Conservation (phyloP, 179 eudicot species). For the Carnegiea gigantea region DNA sequence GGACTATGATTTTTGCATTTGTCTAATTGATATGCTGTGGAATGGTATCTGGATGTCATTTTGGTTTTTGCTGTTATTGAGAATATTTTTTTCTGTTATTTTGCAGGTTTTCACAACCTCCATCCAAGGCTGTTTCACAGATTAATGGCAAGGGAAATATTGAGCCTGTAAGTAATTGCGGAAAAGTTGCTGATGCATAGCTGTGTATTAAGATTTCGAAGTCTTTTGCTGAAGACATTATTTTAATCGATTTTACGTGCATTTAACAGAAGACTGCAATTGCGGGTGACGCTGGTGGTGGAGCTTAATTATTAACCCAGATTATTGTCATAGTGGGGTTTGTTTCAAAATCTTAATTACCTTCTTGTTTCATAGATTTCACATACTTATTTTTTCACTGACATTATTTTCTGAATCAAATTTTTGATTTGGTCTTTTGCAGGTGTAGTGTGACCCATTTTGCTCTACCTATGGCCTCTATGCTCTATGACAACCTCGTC, state of each 20-base stretch:
- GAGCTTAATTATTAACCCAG: constrained; percentile 34
- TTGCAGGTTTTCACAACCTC: constrained; percentile 51
- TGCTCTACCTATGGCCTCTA: constrained; percentile 25
- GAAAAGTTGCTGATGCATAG: not conserved
- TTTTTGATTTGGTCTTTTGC: constrained; percentile 15
- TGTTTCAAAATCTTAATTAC: not conserved
- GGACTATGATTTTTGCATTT: not conserved
- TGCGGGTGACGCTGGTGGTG: constrained; percentile 50
- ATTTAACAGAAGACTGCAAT: constrained; percentile 49
- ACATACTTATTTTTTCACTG: not conserved
- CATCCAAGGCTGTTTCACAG: constrained; percentile 29
- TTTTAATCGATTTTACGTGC: not conserved
- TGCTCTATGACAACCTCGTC: constrained; percentile 18
- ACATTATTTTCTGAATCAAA: not conserved
- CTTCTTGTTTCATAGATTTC: not conserved
- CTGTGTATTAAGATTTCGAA: not conserved
- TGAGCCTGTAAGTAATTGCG: constrained; percentile 31
- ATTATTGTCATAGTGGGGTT: constrained; percentile 22
- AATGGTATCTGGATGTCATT: constrained; percentile 7
- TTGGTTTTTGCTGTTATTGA: not conserved
- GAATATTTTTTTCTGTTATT: not conserved
- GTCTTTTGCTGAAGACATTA: constrained; percentile 3
- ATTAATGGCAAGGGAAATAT: constrained; percentile 38
- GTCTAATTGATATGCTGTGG: not conserved
- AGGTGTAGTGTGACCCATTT: constrained; percentile 35